These are phyloP conservation scores for Colletotrichum caudatum DNA, from an alignment of 2,329 filamentous ascomycete species.

Conservation along the genomic window DNA sequence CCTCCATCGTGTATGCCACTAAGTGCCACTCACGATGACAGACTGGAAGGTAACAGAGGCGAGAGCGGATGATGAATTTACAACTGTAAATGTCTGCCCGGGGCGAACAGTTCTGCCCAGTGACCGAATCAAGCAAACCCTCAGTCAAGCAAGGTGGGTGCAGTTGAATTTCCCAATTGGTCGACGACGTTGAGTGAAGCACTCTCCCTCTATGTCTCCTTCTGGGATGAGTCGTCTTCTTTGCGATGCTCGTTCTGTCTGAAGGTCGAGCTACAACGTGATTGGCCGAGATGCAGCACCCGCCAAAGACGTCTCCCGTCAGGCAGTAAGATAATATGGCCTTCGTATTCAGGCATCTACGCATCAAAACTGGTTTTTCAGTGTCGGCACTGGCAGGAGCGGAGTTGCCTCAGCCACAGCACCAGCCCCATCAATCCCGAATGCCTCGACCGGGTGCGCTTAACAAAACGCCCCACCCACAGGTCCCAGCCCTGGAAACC, in stretches of 20 bases:
- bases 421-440: background rate
- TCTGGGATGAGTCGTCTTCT: conserved; percentile 22
- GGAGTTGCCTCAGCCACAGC: conserved; percentile 11
- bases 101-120: background rate
- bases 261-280: conserved; percentile 11
- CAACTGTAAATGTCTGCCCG: background rate
- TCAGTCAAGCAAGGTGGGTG: background rate
- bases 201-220: background rate
- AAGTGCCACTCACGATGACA: background rate
- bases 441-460: conserved; percentile 23
- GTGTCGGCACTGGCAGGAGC: background rate
- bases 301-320: conserved; percentile 1
- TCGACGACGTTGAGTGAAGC: background rate
- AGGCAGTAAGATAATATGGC: background rate
- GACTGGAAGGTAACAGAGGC: background rate
- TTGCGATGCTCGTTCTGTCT: conserved; percentile 17
- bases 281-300: conserved; percentile 19
- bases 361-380: background rate
- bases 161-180: background rate
- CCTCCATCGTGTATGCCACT: conserved; percentile 70
- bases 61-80: background rate
- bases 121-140: background rate
- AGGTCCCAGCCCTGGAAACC: conserved; percentile 22
- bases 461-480: conserved; percentile 22
- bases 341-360: background rate